Evolutionary conservation across 768 basidiomycete species (phyloP).

Genomic region (Gloeopeniophorella convolvens): DNA sequence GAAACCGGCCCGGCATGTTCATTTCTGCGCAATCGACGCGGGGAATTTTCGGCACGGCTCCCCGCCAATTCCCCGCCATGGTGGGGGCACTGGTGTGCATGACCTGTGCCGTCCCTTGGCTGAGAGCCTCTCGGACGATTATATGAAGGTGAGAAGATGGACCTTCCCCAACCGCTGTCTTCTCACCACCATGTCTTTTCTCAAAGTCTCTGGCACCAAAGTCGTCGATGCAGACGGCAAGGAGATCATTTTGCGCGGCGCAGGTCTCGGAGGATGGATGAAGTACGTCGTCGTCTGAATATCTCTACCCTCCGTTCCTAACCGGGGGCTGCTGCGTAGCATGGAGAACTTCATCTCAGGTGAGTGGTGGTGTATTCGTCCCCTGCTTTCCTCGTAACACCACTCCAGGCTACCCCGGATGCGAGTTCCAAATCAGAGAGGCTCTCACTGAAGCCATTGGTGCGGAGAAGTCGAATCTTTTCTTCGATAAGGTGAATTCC

Average conservation of each 20-base stretch:
- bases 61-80: too few relatives aligned
- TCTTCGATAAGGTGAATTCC: conserved; percentile 69
- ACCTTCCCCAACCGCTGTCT: too few relatives aligned
- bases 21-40: too few relatives aligned
- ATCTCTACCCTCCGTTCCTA: not conserved
- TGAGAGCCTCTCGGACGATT: too few relatives aligned
- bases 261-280: conserved; percentile 84
- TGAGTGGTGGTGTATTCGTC: conserved; percentile 17
- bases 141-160: too few relatives aligned
- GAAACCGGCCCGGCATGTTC: too few relatives aligned
- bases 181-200: conserved; percentile 40
- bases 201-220: conserved; percentile 53
- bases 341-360: conserved; percentile 77
- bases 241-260: conserved; percentile 59
- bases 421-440: conserved; percentile 71
- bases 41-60: too few relatives aligned
- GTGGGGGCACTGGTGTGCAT: too few relatives aligned
- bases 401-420: conserved; percentile 62
- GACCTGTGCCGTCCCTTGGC: too few relatives aligned
- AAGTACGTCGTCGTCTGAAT: conserved; percentile 47
- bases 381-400: not conserved
- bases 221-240: conserved; percentile 52
- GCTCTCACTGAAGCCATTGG: conserved; percentile 64
- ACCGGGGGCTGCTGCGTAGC: conserved; percentile 33
- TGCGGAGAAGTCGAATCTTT: conserved; percentile 60